Evolutionary conservation across 2,329 filamentous ascomycete species (phyloP), one percentile per base, ranked within the genome.

Genomic region (Fusarium robinianum): DNA sequence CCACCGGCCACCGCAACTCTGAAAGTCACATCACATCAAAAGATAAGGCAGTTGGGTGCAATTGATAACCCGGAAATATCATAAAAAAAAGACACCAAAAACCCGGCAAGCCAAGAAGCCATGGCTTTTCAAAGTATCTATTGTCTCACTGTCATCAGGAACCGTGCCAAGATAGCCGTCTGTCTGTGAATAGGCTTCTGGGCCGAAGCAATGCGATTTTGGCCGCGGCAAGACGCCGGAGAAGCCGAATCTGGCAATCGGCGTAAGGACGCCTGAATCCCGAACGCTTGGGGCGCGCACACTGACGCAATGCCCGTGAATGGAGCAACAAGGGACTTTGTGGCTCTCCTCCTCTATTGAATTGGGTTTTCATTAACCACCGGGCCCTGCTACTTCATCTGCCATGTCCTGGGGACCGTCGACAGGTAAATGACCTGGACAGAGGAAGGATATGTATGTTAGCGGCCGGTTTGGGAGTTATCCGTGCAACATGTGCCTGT

Each of bases 251-350:
- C 5, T 41, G 42, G 44, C 31, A 33, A 50, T 53, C 57, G 57
- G 57, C 46, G 36, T 55, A 52, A 46, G 23, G 41, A 27, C 19
- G 10, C 18, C 22, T 11, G 14, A 25, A 53, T 49, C 47, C 57
- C 57, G 57, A 60, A 41, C 46, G 43, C 44, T 46, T 30, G 53
- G 51, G 46, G 41, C 35, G 19, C 12, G 21, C n/a, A n/a, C n/a
- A 39, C 47, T 60, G 57, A 60, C 57, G 54, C 59, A 58, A 48
- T n/a, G n/a, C n/a, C n/a, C n/a, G n/a, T n/a, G n/a, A n/a, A n/a
- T n/a, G n/a, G n/a, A n/a, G n/a, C n/a, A n/a, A n/a, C n/a, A n/a
- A n/a, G n/a, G n/a, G n/a, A n/a, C n/a, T n/a, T n/a, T n/a, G n/a
- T n/a, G n/a, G n/a, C n/a, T n/a, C n/a, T n/a, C n/a, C n/a, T n/a